Base-by-base conservation (phyloP, 345 rosid species). In the Camelina sativa region DNA sequence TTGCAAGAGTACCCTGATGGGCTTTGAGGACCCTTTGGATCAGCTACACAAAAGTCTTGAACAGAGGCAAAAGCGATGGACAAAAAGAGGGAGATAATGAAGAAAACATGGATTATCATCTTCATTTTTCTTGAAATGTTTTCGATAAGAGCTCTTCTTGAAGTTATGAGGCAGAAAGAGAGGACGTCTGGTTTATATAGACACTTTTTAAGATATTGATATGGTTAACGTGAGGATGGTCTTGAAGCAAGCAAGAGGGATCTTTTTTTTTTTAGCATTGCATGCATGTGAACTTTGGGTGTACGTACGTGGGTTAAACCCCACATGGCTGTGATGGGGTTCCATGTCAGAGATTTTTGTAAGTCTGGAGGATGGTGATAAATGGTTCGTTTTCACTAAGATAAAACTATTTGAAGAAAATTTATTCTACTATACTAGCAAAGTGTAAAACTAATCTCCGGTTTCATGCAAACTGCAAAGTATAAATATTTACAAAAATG, bases 1-100 rank as follows among this genome's bases (percentile, higher is more conserved):
- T 82, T 90, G 91, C 96, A 92, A 30, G 84, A 55, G 80, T 80
- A 90, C 5, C 97, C 97, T 35, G 94, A 64, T 20, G 96, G 97
- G 46, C 82, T 65, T 28, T 88, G 87, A 7, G 92, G 84, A 28
- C 51, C 81, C 0, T 52, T 23, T 4, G 85, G 73, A 73, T 90
- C 92, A 37, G 74, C 97, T 3, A 92, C 97, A 40, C 96, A 92
- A 72, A 88, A 92, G 79, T 92, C 97, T 41, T 79, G 84, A 61
- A 85, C 88, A 0, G 87, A 75, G 6, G 92, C 96, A 35, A 75
- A 61, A 65, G 92, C 81, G 59, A 84, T 17, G 65, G 90, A 69
- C 28, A 82, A 65, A 66, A 87, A 69, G 60, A 89, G 59, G 35
- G 87, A 75, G 75, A 80, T 16, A 40, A 82, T 17, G 61, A 85